These are phyloP conservation scores for Clavaria fumosa DNA, from an alignment of 768 basidiomycete species.

Conservation along the genomic window DNA sequence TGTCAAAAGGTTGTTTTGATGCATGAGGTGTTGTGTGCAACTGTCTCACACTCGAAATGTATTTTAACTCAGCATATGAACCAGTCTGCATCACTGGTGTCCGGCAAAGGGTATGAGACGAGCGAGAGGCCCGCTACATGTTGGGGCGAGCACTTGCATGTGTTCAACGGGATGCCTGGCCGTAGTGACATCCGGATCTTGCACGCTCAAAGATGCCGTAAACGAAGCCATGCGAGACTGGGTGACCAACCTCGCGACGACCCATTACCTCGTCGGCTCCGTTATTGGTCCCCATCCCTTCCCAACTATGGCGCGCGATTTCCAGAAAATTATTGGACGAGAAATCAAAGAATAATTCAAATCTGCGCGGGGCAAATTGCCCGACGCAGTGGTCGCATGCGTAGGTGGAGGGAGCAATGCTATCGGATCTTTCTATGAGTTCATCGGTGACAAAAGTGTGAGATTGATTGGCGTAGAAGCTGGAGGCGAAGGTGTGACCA, in stretches of 20 bases:
- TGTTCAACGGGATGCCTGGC: no score
- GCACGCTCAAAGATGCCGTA: conserved; percentile 94
- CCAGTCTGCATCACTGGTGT: no score
- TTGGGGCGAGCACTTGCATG: no score
- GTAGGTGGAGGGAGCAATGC: conserved; percentile 97
- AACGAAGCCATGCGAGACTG: conserved; percentile 98
- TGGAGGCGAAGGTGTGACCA: conserved; percentile 71
- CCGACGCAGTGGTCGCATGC: conserved; percentile 90
- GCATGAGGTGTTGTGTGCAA: no score
- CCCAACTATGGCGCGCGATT: conserved; percentile 97
- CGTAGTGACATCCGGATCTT: conserved; percentile 87
- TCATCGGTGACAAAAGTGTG: conserved; percentile 78
- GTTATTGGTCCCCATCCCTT: conserved; percentile 98
- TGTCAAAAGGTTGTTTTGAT: no score
- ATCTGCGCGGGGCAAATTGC: conserved; percentile 65
- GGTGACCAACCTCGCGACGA: conserved; percentile 89
- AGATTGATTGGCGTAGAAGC: conserved; percentile 91
- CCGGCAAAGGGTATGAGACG: no score
- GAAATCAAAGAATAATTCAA: conserved; percentile 86
- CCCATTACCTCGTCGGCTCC: conserved; percentile 95
- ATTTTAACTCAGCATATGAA: no score
- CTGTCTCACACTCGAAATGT: no score
- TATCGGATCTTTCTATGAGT: conserved; percentile 95
- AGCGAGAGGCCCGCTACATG: no score
- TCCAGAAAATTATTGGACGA: conserved; percentile 86